phyloP scores from a whole-genome alignment of 192 early-diverging fungal species.

The Chytriomyces confervae region DNA sequence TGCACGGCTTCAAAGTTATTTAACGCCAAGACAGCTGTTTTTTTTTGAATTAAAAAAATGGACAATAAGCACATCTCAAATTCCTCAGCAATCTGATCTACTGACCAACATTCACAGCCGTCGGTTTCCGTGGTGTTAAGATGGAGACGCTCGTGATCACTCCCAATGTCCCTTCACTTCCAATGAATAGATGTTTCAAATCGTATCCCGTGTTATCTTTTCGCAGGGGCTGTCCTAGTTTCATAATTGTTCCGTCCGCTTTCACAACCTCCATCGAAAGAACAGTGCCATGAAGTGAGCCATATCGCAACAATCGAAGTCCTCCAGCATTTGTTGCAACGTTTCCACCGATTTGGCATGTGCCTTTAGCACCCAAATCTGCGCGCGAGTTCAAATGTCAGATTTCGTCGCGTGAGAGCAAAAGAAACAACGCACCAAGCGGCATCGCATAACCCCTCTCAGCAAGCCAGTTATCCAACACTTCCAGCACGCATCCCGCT shows the following conservation, averaged over 20 bases:
- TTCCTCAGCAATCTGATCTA: slow-evolving; percentile 2
- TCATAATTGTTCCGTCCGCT: slow-evolving; percentile 87
- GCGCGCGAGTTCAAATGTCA: background rate
- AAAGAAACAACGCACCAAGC: slow-evolving; percentile 76
- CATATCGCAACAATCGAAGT: slow-evolving; percentile 90
- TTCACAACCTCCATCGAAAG: slow-evolving; percentile 93
- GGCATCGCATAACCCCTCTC: slow-evolving; percentile 92
- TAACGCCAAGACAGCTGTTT: slow-evolving; percentile 81
- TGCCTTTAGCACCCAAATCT: slow-evolving; percentile 66
- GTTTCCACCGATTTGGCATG: slow-evolving; percentile 98
- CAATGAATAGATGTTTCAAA: slow-evolving; percentile 97
- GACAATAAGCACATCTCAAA: background rate
- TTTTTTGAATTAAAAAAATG: too few species aligned
- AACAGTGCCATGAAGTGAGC: slow-evolving; percentile 95
- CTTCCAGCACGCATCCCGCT: slow-evolving; percentile 91
- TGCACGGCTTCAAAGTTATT: slow-evolving; percentile 81
- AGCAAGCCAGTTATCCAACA: slow-evolving; percentile 82
- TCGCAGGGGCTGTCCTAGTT: slow-evolving; percentile 68
- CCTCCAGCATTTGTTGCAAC: slow-evolving; percentile 99
- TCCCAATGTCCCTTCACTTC: slow-evolving; percentile 93
- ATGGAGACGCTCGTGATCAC: slow-evolving; percentile 93
- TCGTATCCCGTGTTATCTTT: slow-evolving; percentile 99
- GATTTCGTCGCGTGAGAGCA: too few species aligned
- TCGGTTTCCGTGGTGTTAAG: slow-evolving; percentile 74
- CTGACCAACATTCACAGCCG: slow-evolving; percentile 56